phyloP scores from a whole-genome alignment of 768 basidiomycete genomes.

The Amylocystis lapponica region DNA sequence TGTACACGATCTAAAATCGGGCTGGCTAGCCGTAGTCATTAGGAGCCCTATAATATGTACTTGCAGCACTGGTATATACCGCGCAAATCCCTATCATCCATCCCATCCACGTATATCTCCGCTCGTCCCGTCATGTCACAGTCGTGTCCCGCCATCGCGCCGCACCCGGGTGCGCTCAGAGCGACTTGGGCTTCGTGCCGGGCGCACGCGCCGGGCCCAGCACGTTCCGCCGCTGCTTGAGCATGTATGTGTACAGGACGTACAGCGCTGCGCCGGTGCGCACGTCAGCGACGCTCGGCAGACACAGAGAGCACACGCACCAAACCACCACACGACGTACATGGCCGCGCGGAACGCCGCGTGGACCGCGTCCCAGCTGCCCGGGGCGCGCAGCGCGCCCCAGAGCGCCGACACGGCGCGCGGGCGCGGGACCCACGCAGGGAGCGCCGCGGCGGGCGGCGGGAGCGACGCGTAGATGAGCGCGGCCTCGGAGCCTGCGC shows the following conservation, averaged over 20 bases:
- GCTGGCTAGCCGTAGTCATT: too few relatives aligned
- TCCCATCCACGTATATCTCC: not conserved
- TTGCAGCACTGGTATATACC: too few relatives aligned
- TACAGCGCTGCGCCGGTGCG: constrained; percentile 28
- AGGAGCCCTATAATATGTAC: too few relatives aligned
- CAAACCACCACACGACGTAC: constrained; percentile 85
- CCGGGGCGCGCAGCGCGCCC: too few relatives aligned
- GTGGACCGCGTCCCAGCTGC: constrained; percentile 39
- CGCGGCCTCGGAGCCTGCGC: constrained; percentile 87
- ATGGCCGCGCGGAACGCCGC: constrained; percentile 56
- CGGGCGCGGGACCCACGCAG: not conserved
- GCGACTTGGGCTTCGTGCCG: constrained; percentile 31
- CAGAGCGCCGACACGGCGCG: too few relatives aligned
- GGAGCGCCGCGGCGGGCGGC: constrained; percentile 27
- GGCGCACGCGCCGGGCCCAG: constrained; percentile 31
- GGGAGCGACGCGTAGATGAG: constrained; percentile 77
- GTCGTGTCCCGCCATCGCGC: not conserved
- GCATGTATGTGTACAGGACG: constrained; percentile 56
- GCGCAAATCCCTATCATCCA: too few relatives aligned
- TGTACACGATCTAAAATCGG: too few relatives aligned
- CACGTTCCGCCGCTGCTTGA: constrained; percentile 49
- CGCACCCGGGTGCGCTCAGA: constrained; percentile 8
- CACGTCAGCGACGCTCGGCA: not conserved
- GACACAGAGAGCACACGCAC: constrained; percentile 39
- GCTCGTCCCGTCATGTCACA: not conserved